Percentiles rank a stretch among this genome's conserved stretches.
Conservation (phyloP, 1,284 basidiomycete species). For the Blastosporella zonata region DNA sequence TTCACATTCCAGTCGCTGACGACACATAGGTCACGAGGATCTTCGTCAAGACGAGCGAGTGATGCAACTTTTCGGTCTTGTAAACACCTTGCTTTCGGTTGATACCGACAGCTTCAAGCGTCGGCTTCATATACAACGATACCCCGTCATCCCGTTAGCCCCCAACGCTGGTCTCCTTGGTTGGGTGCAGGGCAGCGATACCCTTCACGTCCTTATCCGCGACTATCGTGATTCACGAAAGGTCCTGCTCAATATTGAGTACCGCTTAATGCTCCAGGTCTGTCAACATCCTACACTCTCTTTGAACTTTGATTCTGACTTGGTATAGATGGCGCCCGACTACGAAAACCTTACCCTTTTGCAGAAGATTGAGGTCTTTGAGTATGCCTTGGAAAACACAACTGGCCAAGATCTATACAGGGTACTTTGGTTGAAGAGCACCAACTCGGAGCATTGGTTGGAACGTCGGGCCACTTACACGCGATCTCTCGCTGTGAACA, state of each 20-base stretch:
- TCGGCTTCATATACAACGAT: conserved; percentile 92
- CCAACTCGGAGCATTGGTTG: conserved; percentile 96
- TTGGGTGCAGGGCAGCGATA: conserved; percentile 97
- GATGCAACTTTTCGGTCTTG: conserved; percentile 98
- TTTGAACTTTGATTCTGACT: conserved; percentile 1
- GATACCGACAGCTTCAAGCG: conserved; percentile 97
- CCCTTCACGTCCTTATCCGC: conserved; percentile 96
- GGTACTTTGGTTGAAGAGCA: conserved; percentile 94
- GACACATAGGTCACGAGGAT: conserved; percentile 86
- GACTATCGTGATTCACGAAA: conserved; percentile 95
- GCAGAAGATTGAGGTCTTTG: conserved; percentile 99
- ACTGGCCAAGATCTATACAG: conserved; percentile 99
- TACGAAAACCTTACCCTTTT: conserved; percentile 94
- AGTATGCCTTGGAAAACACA: conserved; percentile 98
- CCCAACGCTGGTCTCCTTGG: conserved; percentile 95
- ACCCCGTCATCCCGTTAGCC: conserved; percentile 92
- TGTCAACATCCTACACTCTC: conserved; percentile 18
- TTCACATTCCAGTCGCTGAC: neutral
- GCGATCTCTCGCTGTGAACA: conserved; percentile 91
- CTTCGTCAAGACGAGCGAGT: conserved; percentile 98
- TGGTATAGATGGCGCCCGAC: conserved; percentile 91
- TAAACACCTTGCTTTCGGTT: conserved; percentile 92
- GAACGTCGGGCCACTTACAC: conserved; percentile 97
- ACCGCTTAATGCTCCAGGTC: conserved; percentile 95
- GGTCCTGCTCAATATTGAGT: conserved; percentile 97